These are phyloP conservation scores for Acanthamoeba castellanii DNA, from an alignment of 208 protist species.

Conservation along the genomic window DNA sequence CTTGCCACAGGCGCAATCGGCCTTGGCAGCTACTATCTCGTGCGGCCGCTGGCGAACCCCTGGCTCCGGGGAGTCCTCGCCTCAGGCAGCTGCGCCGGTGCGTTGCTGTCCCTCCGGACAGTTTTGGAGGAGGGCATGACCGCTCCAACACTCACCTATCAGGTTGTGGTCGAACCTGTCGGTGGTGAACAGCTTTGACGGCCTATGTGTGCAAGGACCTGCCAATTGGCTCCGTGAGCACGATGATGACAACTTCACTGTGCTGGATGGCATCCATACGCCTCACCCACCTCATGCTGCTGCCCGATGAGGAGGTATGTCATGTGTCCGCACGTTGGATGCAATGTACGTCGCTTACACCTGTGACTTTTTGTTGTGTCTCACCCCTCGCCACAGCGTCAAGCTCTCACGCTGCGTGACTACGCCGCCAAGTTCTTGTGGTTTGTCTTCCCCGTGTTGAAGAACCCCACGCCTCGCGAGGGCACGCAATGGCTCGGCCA, in stretches of 20 bases:
- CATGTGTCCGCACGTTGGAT: too few relatives aligned
- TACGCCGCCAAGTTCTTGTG: conserved; percentile 5
- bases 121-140: neutral
- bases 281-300: neutral
- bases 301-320: neutral
- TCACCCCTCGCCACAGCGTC: neutral
- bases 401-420: neutral
- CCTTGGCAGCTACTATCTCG: neutral
- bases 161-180: neutral
- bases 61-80: neutral
- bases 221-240: neutral
- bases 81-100: neutral
- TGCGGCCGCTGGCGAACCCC: neutral
- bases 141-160: too few relatives aligned
- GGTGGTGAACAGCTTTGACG: neutral
- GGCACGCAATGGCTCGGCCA: neutral
- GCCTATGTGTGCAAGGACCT: neutral
- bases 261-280: conserved; percentile 26
- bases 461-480: neutral
- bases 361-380: neutral
- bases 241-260: neutral
- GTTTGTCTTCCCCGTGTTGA: neutral
- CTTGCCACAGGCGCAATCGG: neutral
- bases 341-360: neutral
- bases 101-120: neutral